Conservation (phyloP, 108 stramenopile genomes). For the Nitzschia palea region DNA sequence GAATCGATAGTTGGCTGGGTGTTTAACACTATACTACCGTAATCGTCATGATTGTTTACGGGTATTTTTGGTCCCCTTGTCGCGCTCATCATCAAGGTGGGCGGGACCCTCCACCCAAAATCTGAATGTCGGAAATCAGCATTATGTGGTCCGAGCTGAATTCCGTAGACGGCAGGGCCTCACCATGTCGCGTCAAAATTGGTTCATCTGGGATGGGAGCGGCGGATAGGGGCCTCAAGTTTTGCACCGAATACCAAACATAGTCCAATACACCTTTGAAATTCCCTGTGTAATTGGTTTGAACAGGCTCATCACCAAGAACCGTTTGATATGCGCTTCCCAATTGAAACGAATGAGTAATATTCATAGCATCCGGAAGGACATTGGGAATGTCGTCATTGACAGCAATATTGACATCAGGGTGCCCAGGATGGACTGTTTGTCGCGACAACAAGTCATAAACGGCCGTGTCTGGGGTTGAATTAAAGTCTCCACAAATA, state of each 20-base stretch:
- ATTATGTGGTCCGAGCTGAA: conserved; percentile 96
- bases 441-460: conserved; percentile 92
- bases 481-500: conserved; percentile 99
- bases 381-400: conserved; percentile 73
- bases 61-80: no score
- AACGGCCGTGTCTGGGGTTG: conserved; percentile 94
- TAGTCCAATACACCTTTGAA: conserved; percentile 97
- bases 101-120: conserved; percentile 49
- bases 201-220: conserved; percentile 85
- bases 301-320: conserved; percentile 90
- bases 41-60: no score
- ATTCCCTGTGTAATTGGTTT: conserved; percentile 92
- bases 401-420: conserved; percentile 75
- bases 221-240: conserved; percentile 85
- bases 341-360: conserved; percentile 90
- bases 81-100: conserved; percentile 8
- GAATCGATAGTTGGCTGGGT: no score
- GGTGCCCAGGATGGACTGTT: conserved; percentile 88
- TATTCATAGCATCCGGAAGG: conserved; percentile 87
- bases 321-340: conserved; percentile 93
- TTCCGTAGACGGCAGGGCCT: conserved; percentile 93
- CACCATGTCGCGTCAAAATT: conserved; percentile 74
- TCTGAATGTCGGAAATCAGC: conserved; percentile 95
- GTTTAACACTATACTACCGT: no score
- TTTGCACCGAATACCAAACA: conserved; percentile 91